A percentile compares a stretch with the other conserved stretches of the same genome.
These are phyloP conservation scores for Lichtheimia ramosa DNA, from an alignment of 371 early-diverging fungal species.

Conservation along the genomic window DNA sequence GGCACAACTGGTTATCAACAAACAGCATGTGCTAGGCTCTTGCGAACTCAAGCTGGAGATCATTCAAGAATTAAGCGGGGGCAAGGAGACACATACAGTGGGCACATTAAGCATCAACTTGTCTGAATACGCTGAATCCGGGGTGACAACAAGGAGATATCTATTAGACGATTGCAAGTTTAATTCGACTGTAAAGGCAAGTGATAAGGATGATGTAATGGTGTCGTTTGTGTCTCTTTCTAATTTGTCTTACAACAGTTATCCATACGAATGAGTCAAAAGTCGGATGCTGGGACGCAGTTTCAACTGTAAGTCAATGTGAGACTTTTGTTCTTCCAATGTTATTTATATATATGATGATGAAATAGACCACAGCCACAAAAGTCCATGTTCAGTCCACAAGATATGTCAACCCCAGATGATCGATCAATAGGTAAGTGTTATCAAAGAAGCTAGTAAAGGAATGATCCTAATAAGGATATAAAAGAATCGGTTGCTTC, in stretches of 20 bases:
- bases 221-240: neutral
- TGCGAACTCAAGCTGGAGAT: constrained; percentile 59
- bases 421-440: constrained; percentile 16
- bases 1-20: constrained; percentile 53
- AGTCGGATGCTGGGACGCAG: constrained; percentile 28
- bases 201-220: neutral
- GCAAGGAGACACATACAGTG: constrained; percentile 52
- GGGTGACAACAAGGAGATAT: constrained; percentile 37
- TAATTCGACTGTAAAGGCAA: constrained; percentile 51
- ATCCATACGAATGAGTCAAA: constrained; percentile 45
- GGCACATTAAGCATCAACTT: constrained; percentile 47
- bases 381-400: constrained; percentile 6
- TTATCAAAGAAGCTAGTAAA: constrained; percentile 25
- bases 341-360: constrained; percentile 15
- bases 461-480: neutral
- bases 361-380: constrained; percentile 19
- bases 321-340: constrained; percentile 12
- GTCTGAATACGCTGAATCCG: constrained; percentile 46
- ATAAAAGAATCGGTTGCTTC: neutral
- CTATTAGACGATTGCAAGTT: constrained; percentile 47
- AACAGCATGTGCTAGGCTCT: constrained; percentile 55
- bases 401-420: constrained; percentile 12
- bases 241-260: constrained; percentile 27
- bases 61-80: constrained; percentile 61
- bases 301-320: constrained; percentile 39